A percentile compares a stretch with the other conserved stretches of the same genome.
Evolutionary conservation across 768 basidiomycete species (phyloP).

Genomic region (Leccinellum albellum): DNA sequence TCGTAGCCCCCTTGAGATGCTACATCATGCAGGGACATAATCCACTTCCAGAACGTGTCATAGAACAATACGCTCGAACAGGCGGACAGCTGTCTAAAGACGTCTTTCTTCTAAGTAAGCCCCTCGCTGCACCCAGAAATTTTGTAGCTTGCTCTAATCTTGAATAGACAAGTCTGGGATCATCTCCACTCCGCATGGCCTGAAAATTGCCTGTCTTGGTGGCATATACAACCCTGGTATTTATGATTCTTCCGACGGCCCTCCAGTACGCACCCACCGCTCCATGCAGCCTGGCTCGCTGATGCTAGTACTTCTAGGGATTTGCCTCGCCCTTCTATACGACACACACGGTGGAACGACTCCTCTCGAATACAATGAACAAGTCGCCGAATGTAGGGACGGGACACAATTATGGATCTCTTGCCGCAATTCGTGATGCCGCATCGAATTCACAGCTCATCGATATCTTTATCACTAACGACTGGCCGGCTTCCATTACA

Average conservation of each 20-base stretch:
- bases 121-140: not conserved
- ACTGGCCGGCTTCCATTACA: conserved; percentile 67
- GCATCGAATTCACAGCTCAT: conserved; percentile 60
- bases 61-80: conserved; percentile 70
- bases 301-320: conserved; percentile 43
- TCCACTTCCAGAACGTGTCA: conserved; percentile 67
- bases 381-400: conserved; percentile 42
- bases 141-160: conserved; percentile 2
- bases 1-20: conserved; percentile 77
- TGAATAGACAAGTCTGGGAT: conserved; percentile 75
- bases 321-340: conserved; percentile 77
- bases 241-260: conserved; percentile 55
- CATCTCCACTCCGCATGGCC: conserved; percentile 71
- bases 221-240: conserved; percentile 66
- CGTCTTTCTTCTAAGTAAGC: conserved; percentile 81
- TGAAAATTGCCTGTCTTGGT: conserved; percentile 83
- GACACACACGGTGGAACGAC: conserved; percentile 61
- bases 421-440: conserved; percentile 64
- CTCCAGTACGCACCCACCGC: conserved; percentile 48
- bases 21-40: conserved; percentile 89
- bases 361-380: conserved; percentile 65
- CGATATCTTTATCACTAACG: conserved; percentile 80
- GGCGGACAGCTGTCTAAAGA: conserved; percentile 80
- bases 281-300: not conserved
- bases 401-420: conserved; percentile 53